Evolutionary conservation across 106 monocot species (phyloP), one percentile per base, ranked within the genome.

Genomic region (Allium cepa): DNA sequence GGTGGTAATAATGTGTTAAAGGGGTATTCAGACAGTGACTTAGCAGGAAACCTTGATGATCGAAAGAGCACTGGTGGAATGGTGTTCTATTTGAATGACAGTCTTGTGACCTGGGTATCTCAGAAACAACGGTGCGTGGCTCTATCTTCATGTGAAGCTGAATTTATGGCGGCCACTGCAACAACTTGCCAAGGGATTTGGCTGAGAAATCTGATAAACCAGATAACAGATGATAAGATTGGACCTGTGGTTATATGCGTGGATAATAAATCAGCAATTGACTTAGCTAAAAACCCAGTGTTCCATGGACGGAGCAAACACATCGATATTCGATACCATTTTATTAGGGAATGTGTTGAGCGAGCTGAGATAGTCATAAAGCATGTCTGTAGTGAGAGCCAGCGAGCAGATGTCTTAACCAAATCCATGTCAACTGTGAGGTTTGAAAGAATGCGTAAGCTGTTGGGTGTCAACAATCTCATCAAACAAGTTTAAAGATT

Each of bases 61-160:
- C 11, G 55, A n/a, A 56, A 56, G 55, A 56, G 55, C 55, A 56
- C 55, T 13, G n/a, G 55, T n/a, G 55, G 55, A 56, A 13, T 56
- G 55, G 8, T n/a, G n/a, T 56, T 56, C n/a, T 56, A 56, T n/a
- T 56, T 56, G 14, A 13, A n/a, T 7, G 55, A n/a, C 14, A 56
- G n/a, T 56, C 3, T 56, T 11, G n/a, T 56, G n/a, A 4, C 55
- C 9, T 56, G 55, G 55, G 55, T n/a, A 7, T 56, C 55, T 4
- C 55, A 56, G 55, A 56, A 22, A 22, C 22, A 22, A 22, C 1
- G 22, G 59, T 8, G 11, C n/a, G 59, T 59, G n/a, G 59, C 18
- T 8, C n/a, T 59, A 59, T 59, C 59, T 3, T 59, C 59, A 59
- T 59, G 59, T 59, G 59, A 59, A 16, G 59, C 59, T n/a, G 59